Base-by-base conservation (phyloP, 257 asterid species). In the Nicotiana benthamiana region DNA sequence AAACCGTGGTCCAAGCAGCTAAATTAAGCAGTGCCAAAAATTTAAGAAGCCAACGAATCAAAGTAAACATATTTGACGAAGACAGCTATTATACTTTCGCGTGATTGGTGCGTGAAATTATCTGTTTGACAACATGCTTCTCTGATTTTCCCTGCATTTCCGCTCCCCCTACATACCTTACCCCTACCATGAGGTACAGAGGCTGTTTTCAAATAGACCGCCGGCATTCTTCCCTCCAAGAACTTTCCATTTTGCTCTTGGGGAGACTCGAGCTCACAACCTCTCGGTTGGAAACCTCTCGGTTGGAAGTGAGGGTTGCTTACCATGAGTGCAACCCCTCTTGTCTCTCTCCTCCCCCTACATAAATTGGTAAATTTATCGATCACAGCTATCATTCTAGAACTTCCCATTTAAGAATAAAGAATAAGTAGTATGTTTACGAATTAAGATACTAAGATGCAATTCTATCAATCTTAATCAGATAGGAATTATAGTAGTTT, bases 11-110 rank as follows among this genome's bases (percentile, higher is more conserved):
- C 48, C 74, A 24, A 51, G 18, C 18, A 51, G 56, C 56, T 51
- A 51, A 51, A 51, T 51, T 3, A 51, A 51, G 6, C 56, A 0
- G 56, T 51, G 2, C 56, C 6, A 51, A 48, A 0, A 51, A 27
- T 79, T 63, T 57, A 13, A 16, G 16, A 56, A 68, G 11, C 62
- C 20, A 24, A 57, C 36, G 13, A 52, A 26, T 32, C 17, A 24
- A 7, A 52, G 7, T 32, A 53, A 70, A 70, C 22, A 6, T 13
- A 12, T 43, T 22, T 22, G 59, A 70, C 59, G 3, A 43, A 70
- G 72, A 70, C 77, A 43, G 77, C 59, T 43, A 68, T 32, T 52
- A 34, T 68, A 54, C 16, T 8, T 24, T 66, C 20, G 79, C 85
- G 64, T 82, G 82, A 66, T 66, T 82, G 12, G 18, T 22, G 82